phyloP scores from a whole-genome alignment of 116 monocot species.

The Iris pallida region DNA sequence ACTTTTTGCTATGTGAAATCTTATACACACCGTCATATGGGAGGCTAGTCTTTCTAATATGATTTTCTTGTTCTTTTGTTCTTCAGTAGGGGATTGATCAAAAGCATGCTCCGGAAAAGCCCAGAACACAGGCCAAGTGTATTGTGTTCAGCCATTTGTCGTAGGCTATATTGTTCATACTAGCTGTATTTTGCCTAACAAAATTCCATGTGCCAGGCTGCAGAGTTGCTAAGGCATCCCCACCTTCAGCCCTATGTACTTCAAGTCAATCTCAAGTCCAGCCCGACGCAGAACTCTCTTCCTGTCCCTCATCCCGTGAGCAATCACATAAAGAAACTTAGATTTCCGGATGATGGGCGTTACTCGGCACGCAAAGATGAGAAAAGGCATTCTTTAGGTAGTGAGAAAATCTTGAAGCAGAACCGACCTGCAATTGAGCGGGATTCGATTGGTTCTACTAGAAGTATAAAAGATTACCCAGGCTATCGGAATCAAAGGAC shows the following conservation, averaged over 20 bases:
- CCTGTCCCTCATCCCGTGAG: conserved; percentile 31
- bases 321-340: conserved; percentile 39
- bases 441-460: conserved; percentile 36
- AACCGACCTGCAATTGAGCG: conserved; percentile 21
- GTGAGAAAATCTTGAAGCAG: conserved; percentile 39
- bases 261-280: conserved; percentile 64
- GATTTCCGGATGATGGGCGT: conserved; percentile 41
- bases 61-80: conserved; percentile 9
- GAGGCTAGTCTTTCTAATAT: background rate
- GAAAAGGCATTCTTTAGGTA: conserved; percentile 44
- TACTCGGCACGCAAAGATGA: conserved; percentile 30
- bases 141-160: conserved; percentile 17
- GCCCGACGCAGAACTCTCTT: conserved; percentile 40
- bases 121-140: conserved; percentile 95
- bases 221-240: conserved; percentile 78
- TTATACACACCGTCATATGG: background rate
- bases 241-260: conserved; percentile 84
- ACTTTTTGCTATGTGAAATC: too few species aligned
- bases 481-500: conserved; percentile 28
- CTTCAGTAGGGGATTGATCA: conserved; percentile 82
- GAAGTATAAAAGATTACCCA: conserved; percentile 41
- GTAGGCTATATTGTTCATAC: background rate
- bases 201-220: conserved; percentile 50
- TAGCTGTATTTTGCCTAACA: background rate
- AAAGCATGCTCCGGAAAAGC: conserved; percentile 93